A percentile compares a stretch with the other conserved stretches of the same genome.
Evolutionary conservation across 805 yeast genomes (phyloP).

Genomic region (Suhomyces emberorum): DNA sequence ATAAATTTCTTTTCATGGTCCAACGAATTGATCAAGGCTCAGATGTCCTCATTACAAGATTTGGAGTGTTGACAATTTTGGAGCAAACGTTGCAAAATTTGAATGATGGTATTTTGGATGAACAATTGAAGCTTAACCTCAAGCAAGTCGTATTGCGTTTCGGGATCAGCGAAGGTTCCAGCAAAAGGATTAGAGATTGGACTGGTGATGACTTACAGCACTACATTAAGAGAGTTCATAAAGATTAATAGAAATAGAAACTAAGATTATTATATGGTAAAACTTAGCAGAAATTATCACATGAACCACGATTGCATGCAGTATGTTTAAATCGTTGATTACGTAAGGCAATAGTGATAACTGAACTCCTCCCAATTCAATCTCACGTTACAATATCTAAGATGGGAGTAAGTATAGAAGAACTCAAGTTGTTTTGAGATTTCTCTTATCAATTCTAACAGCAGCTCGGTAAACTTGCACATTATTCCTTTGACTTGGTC

Average conservation of each 20-base stretch:
- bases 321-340: too few species aligned
- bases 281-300: too few species aligned
- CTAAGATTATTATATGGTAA: too few species aligned
- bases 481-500: constrained; percentile 73
- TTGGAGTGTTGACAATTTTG: constrained; percentile 35
- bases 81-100: constrained; percentile 11
- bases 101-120: constrained; percentile 11
- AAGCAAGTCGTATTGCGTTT: constrained; percentile 47
- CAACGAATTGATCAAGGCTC: constrained; percentile 57
- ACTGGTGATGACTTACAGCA: constrained; percentile 46
- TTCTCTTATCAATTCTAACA: constrained; percentile 7
- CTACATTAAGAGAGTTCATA: constrained; percentile 39
- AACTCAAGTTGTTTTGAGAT: too few species aligned
- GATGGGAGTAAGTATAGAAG: constrained; percentile 9
- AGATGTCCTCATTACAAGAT: constrained; percentile 56
- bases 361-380: background rate
- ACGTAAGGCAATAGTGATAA: too few species aligned
- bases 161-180: constrained; percentile 35
- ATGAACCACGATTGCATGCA: too few species aligned
- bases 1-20: constrained; percentile 43
- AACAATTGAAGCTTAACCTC: constrained; percentile 38
- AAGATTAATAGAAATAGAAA: background rate
- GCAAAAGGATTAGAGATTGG: constrained; percentile 65
- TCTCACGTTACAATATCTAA: background rate
- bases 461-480: constrained; percentile 63